phyloP scores from a whole-genome alignment of 495 filamentous ascomycete genomes.

The Cryomyces minteri region DNA sequence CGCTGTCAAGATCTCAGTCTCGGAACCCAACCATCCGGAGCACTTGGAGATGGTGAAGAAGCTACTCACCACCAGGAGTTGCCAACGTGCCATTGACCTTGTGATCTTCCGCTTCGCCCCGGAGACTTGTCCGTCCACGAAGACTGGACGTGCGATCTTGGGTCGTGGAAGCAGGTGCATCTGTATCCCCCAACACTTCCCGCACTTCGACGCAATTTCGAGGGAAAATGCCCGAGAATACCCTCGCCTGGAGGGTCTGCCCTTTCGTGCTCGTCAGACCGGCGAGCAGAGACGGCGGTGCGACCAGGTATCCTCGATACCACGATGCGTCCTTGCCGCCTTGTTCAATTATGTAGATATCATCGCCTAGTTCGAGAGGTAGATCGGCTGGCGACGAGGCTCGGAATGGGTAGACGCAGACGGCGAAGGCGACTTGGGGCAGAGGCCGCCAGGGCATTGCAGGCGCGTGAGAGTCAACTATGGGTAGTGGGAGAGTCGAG shows the following conservation, averaged over 20 bases:
- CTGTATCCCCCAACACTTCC: conserved; percentile 22
- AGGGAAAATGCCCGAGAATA: conserved; percentile 95
- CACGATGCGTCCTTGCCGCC: conserved; percentile 70
- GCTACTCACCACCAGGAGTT: no score
- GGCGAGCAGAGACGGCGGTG: conserved; percentile 80
- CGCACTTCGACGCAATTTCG: conserved; percentile 72
- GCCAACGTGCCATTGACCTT: not conserved
- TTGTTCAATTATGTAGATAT: conserved; percentile 96
- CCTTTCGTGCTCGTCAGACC: conserved; percentile 84
- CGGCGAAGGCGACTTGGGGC: conserved; percentile 91
- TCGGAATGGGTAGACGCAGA: conserved; percentile 83
- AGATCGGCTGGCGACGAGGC: conserved; percentile 76
- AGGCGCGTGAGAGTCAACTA: not conserved
- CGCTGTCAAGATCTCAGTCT: no score
- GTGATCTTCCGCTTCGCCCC: not conserved
- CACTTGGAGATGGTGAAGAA: no score
- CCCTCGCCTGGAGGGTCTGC: conserved; percentile 81
- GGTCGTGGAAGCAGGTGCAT: conserved; percentile 1
- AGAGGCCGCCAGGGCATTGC: conserved; percentile 90
- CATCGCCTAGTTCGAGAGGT: conserved; percentile 93
- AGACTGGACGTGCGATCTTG: conserved; percentile 4
- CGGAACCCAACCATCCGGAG: no score
- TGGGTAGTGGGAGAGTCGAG: no score
- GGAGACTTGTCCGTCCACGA: not conserved
- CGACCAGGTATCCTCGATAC: conserved; percentile 88